Evolutionary conservation across 768 basidiomycete genomes (phyloP).

Genomic region (Pulveroboletus sp.): DNA sequence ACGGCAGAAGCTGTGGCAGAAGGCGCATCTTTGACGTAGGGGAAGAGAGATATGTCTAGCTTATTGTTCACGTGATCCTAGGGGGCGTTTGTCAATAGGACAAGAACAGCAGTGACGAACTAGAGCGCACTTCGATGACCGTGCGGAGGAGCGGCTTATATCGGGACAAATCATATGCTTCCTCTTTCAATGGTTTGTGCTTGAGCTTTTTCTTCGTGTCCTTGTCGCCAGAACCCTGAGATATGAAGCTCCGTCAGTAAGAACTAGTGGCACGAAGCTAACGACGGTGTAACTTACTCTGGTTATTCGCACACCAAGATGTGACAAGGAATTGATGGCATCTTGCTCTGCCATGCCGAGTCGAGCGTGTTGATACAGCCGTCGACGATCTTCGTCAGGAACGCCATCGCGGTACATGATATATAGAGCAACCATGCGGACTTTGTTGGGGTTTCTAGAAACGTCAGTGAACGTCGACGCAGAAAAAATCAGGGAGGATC

Average conservation of each 20-base stretch:
- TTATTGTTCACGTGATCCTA: constrained; percentile 81
- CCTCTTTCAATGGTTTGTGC: constrained; percentile 69
- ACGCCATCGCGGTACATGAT: constrained; percentile 94
- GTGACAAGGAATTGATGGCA: constrained; percentile 79
- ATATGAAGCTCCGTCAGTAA: neutral
- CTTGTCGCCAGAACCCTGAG: constrained; percentile 66
- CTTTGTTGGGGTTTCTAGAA: constrained; percentile 81
- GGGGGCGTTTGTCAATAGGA: neutral
- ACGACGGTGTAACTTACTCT: constrained; percentile 49
- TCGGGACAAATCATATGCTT: constrained; percentile 94
- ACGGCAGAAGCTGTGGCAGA: constrained; percentile 42
- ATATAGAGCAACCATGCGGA: constrained; percentile 93
- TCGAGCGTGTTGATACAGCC: constrained; percentile 92
- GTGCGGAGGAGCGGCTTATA: constrained; percentile 80
- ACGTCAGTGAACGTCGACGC: neutral
- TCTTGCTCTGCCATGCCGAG: constrained; percentile 87
- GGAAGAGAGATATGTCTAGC: constrained; percentile 77
- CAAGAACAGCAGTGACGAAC: neutral
- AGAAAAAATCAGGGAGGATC: neutral
- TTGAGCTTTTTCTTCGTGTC: constrained; percentile 80
- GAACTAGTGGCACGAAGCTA: neutral
- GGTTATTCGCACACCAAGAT: constrained; percentile 77
- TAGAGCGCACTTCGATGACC: constrained; percentile 67
- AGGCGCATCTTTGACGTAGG: constrained; percentile 83
- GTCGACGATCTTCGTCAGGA: constrained; percentile 93